A percentile compares a stretch with the other conserved stretches of the same genome.
Evolutionary conservation across 176 grass and related monocot species (phyloP).

Genomic region (Pontederia paniculata): DNA sequence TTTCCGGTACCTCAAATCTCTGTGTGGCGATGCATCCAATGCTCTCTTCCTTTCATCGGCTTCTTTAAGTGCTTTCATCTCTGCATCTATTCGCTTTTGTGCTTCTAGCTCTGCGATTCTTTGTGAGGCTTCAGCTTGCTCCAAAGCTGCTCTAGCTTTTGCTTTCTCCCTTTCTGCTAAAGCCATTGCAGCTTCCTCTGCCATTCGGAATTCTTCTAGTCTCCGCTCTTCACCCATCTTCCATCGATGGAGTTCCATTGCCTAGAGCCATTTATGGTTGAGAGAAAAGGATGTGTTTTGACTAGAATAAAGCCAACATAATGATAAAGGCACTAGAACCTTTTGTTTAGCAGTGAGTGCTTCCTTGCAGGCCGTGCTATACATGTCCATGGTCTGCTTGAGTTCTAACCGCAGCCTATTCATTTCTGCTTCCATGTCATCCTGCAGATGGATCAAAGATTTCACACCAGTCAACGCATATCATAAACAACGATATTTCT

Average conservation of each 20-base stretch:
- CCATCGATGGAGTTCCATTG: constrained; percentile 23
- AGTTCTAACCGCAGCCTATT: constrained; percentile 28
- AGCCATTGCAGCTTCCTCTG: constrained; percentile 27
- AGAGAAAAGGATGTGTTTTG: neutral
- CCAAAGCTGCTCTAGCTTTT: constrained; percentile 25
- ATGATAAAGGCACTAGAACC: constrained; percentile 3
- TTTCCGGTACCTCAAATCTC: constrained; percentile 38
- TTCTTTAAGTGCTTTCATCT: constrained; percentile 26
- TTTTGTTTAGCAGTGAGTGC: constrained; percentile 34
- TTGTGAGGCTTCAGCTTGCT: constrained; percentile 27
- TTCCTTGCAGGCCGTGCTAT: constrained; percentile 37
- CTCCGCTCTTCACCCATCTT: constrained; percentile 27
- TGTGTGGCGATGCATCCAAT: neutral
- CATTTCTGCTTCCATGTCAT: constrained; percentile 30
- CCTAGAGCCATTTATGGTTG: constrained; percentile 5
- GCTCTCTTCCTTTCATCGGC: constrained; percentile 21
- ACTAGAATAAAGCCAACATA: neutral
- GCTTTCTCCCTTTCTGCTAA: constrained; percentile 23
- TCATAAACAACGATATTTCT: too few relatives aligned
- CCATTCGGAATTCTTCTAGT: constrained; percentile 16
- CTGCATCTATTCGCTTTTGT: constrained; percentile 27
- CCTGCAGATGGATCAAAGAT: constrained; percentile 12
- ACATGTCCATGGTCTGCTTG: constrained; percentile 42
- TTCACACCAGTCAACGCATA: too few relatives aligned
- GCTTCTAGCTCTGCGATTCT: constrained; percentile 27